Evolutionary conservation across 805 yeast genomes (phyloP).

Genomic region (Pichia scutulata): DNA sequence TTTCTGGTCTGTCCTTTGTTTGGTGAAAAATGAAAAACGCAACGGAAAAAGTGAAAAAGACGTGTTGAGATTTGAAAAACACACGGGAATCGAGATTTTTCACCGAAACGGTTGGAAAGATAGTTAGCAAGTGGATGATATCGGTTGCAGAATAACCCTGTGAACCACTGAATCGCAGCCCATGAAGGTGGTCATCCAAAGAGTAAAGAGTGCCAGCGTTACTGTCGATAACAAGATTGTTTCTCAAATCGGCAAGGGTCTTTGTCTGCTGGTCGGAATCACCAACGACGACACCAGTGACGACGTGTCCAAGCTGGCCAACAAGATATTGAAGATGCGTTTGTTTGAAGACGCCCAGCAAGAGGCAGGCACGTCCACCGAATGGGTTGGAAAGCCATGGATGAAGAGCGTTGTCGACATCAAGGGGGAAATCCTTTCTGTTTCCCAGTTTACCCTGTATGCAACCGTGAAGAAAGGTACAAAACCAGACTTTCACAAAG

Average conservation of each 20-base stretch:
- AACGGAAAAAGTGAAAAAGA: not conserved
- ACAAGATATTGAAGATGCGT: conserved; percentile 56
- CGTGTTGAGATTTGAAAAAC: not conserved
- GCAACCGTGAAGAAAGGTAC: conserved; percentile 85
- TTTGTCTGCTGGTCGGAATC: conserved; percentile 79
- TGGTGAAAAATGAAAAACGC: too few species aligned
- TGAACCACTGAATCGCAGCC: not conserved
- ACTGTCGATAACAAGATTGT: conserved; percentile 65
- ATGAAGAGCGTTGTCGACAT: conserved; percentile 56
- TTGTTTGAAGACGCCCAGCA: conserved; percentile 55
- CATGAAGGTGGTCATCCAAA: conserved; percentile 89
- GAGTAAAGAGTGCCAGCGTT: conserved; percentile 84
- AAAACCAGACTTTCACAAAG: conserved; percentile 90
- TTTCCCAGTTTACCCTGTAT: conserved; percentile 87
- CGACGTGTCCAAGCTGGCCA: conserved; percentile 63
- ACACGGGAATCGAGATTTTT: too few species aligned
- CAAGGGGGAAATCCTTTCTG: conserved; percentile 69
- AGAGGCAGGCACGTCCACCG: conserved; percentile 36
- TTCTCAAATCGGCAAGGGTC: conserved; percentile 70
- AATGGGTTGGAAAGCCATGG: conserved; percentile 70
- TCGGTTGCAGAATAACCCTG: not conserved
- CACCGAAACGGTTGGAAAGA: too few species aligned
- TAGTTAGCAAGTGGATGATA: too few species aligned
- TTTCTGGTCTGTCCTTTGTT: too few species aligned
- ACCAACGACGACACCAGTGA: conserved; percentile 67